A percentile compares a stretch with the other conserved stretches of the same genome.
Evolutionary conservation across 352 stramenopile species (phyloP).

Genomic region (Thraustotheca clavata): DNA sequence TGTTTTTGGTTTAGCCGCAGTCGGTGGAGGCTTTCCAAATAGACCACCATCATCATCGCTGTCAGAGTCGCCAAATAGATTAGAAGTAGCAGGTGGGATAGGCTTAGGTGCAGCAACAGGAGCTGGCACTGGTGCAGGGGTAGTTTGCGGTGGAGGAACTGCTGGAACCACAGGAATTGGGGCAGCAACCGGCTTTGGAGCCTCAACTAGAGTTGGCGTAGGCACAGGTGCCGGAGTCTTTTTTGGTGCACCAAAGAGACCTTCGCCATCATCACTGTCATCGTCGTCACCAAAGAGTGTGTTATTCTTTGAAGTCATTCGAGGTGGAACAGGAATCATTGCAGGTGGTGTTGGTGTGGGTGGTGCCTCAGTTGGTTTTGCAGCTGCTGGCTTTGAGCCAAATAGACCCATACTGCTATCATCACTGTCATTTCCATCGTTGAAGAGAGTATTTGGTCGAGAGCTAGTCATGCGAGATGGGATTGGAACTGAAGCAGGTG

Average conservation of each 20-base stretch:
- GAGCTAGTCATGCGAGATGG: constrained; percentile 3
- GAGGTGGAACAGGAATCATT: not conserved
- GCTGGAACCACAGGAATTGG: not conserved
- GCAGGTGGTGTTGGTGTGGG: not conserved
- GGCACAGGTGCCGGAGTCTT: constrained; percentile 23
- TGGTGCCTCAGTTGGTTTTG: constrained; percentile 33
- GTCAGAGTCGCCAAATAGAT: constrained; percentile 26
- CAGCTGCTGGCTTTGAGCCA: too few species aligned
- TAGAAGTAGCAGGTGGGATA: constrained; percentile 6
- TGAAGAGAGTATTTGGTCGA: too few species aligned
- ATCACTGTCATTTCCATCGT: too few species aligned
- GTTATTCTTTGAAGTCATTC: constrained; percentile 24
- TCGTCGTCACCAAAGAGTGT: constrained; percentile 50
- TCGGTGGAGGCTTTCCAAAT: constrained; percentile 33
- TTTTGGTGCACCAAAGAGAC: constrained; percentile 43
- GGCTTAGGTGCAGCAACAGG: not conserved
- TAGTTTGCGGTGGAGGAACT: not conserved
- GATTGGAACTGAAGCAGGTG: not conserved
- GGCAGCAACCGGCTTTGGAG: not conserved
- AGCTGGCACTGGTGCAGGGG: not conserved
- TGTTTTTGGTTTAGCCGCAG: not conserved
- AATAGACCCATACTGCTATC: too few species aligned
- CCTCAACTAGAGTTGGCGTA: constrained; percentile 36
- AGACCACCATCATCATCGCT: constrained; percentile 53
- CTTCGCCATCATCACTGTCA: constrained; percentile 46